These are phyloP conservation scores for Peronosclerospora sorghi DNA, from an alignment of 352 stramenopile genomes.

Conservation along the genomic window DNA sequence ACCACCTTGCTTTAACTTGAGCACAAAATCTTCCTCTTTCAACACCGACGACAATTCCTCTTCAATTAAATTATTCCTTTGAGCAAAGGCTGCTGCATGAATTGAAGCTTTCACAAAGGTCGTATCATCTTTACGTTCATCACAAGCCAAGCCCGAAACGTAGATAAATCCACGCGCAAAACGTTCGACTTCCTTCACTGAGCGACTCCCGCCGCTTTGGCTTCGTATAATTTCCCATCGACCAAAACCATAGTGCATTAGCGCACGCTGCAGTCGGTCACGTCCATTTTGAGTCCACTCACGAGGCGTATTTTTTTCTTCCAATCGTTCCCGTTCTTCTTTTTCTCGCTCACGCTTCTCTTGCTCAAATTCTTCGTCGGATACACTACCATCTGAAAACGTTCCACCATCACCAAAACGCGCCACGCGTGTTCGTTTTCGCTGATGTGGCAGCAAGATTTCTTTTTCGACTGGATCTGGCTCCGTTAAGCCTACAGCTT, in stretches of 20 bases:
- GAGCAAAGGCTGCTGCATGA: constrained; percentile 41
- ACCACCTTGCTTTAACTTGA: constrained; percentile 78
- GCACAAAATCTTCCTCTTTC: constrained; percentile 82
- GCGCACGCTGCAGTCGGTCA: constrained; percentile 67
- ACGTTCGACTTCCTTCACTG: constrained; percentile 68
- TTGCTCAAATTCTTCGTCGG: constrained; percentile 44
- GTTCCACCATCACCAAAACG: constrained; percentile 61
- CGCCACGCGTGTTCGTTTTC: constrained; percentile 76
- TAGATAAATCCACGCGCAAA: constrained; percentile 85
- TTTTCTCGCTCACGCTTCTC: constrained; percentile 39
- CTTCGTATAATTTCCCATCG: constrained; percentile 84
- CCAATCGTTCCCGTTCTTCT: constrained; percentile 36
- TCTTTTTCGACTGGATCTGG: constrained; percentile 48
- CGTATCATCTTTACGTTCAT: constrained; percentile 70
- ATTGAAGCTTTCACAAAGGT: constrained; percentile 77
- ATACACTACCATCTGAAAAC: constrained; percentile 60
- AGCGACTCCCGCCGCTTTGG: constrained; percentile 78
- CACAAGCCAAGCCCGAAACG: constrained; percentile 65
- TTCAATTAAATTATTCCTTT: constrained; percentile 62
- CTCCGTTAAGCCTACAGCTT: constrained; percentile 86
- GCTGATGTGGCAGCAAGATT: constrained; percentile 63
- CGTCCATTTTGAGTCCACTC: constrained; percentile 84
- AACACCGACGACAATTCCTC: constrained; percentile 65
- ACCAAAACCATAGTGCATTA: constrained; percentile 84
- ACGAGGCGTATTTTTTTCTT: constrained; percentile 57